Base-by-base conservation (phyloP, 345 rosid species). In the Pistacia integerrima region DNA sequence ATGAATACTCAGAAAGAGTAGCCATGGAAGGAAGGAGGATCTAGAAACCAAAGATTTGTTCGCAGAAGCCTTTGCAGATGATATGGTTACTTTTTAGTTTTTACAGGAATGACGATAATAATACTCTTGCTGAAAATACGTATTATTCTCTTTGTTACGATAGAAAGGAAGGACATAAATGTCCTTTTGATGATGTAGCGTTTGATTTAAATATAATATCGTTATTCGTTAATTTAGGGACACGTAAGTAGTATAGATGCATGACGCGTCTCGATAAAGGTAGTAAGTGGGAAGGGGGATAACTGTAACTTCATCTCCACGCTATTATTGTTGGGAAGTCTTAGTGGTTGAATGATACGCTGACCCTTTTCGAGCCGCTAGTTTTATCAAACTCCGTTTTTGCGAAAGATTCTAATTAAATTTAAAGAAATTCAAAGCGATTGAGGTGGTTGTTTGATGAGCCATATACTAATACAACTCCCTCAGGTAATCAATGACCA, bases 1-100 rank as follows among this genome's bases (percentile, higher is more conserved):
- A 84, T 56, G 93, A 69, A 68, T 87, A 84, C 30, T 94, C 90
- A 16, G 94, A 89, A 69, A 94, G 87, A 46, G 96, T 85, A 9
- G 95, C 93, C 94, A 95, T 93, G 72, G 86, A 67, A 30, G n/a
- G 28, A 22, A 1, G 72, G 17, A 74, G 36, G 17, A 67, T 49
- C 14, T 52, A 36, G 14, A 61, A 1, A 28, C 65, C 3, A 44
- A 12, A 28, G 17, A 20, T 11, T n/a, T 10, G 46, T 20, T 25
- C 10, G 69, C 69, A 2, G 55, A 44, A 44, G 11, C 6, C 6
- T 30, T 46, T 60, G 22, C 20, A 67, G 18, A 30, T 22, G 59
- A 35, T 58, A 9, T 61, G 70, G 7, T 30, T 25, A 25, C 25
- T 25, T 25, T 30, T 30, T 30, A 30, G 2, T 30, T 10, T 2